Conservation (phyloP, 192 early-diverging fungal genomes). For the Dimargaris xerosporica region DNA sequence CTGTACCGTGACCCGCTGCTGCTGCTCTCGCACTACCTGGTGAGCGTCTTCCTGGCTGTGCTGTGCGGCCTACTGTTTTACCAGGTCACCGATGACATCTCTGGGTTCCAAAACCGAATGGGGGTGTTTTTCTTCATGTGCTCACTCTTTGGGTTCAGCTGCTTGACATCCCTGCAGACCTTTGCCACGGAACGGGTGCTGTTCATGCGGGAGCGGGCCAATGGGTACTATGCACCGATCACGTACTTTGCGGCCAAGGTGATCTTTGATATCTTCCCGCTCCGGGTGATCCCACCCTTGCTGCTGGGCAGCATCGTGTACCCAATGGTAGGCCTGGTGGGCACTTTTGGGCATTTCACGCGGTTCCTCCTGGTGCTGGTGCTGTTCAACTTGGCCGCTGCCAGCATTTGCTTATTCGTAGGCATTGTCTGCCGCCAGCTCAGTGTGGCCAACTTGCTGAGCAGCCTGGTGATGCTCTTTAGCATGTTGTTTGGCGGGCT, state of each 20-base stretch:
- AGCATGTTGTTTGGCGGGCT: conserved; percentile 83
- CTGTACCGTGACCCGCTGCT: conserved; percentile 66
- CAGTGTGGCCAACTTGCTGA: conserved; percentile 58
- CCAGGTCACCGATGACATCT: conserved; percentile 41
- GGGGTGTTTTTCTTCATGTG: conserved; percentile 59
- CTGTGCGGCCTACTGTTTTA: conserved; percentile 46
- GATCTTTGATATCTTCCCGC: conserved; percentile 55
- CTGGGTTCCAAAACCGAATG: conserved; percentile 61
- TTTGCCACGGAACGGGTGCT: conserved; percentile 52
- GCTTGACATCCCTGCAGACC: conserved; percentile 42
- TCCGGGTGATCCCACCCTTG: conserved; percentile 66
- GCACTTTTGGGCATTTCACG: conserved; percentile 41
- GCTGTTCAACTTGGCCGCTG: conserved; percentile 64
- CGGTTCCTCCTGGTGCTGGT: conserved; percentile 64
- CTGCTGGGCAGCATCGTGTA: conserved; percentile 70
- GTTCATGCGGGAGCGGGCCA: conserved; percentile 58
- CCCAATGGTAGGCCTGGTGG: conserved; percentile 66
- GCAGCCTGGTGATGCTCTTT: conserved; percentile 71
- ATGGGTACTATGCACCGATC: conserved; percentile 51
- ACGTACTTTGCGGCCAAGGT: conserved; percentile 57
- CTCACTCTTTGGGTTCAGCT: conserved; percentile 52
- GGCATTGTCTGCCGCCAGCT: conserved; percentile 57
- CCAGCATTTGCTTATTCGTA: conserved; percentile 57
- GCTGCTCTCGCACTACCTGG: conserved; percentile 54
- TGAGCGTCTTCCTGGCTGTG: conserved; percentile 51